These are phyloP conservation scores for Mortierella sp. DNA, from an alignment of 371 early-diverging fungal species.

Conservation along the genomic window DNA sequence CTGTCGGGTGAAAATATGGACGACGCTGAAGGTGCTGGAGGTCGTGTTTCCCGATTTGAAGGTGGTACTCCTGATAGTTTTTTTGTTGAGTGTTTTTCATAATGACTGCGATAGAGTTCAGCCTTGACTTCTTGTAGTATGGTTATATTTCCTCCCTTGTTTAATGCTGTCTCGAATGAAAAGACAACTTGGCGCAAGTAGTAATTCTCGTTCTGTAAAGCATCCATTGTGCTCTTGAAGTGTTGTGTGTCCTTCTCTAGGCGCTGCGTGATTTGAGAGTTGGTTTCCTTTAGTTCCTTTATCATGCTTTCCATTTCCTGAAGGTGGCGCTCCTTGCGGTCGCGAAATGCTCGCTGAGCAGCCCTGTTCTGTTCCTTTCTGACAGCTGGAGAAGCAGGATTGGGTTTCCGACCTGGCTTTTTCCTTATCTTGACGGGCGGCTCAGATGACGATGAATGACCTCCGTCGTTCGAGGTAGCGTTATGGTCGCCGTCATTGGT, in stretches of 20 bases:
- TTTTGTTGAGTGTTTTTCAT: constrained; percentile 23
- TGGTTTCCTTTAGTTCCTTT: constrained; percentile 67
- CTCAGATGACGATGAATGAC: constrained; percentile 13
- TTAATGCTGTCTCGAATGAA: constrained; percentile 61
- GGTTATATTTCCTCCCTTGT: constrained; percentile 31
- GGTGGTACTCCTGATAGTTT: constrained; percentile 11
- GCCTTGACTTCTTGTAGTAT: constrained; percentile 43
- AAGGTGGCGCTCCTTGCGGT: constrained; percentile 81
- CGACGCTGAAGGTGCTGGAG: constrained; percentile 15
- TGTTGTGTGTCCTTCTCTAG: constrained; percentile 62
- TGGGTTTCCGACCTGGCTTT: constrained; percentile 87
- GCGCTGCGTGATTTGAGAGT: constrained; percentile 45
- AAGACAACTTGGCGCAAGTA: constrained; percentile 65
- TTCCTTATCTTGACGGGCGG: constrained; percentile 56
- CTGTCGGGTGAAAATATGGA: constrained; percentile 16
- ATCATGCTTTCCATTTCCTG: constrained; percentile 73
- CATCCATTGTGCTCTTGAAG: constrained; percentile 63
- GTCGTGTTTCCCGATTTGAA: neutral
- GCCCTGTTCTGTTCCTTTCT: constrained; percentile 85
- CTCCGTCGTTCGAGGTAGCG: neutral
- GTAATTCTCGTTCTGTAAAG: constrained; percentile 68
- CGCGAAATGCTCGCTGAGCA: constrained; percentile 85
- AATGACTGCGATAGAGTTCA: constrained; percentile 44
- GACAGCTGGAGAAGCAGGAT: constrained; percentile 71
- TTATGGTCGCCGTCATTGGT: neutral